phyloP scores from a whole-genome alignment of 208 protist species.

The Trichomonas vaginalis region DNA sequence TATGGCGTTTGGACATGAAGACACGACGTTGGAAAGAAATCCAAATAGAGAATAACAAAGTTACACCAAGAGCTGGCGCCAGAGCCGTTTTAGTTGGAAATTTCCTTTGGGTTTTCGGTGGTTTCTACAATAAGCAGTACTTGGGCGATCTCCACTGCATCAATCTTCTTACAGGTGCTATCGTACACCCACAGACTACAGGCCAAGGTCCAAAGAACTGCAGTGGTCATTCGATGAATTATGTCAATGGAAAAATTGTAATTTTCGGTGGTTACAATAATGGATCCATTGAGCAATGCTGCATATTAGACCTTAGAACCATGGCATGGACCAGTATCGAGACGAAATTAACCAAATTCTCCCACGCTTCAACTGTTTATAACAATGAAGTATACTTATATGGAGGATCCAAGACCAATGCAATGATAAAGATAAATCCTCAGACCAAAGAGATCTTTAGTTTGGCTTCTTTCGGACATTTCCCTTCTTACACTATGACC shows the following conservation, averaged over 20 bases:
- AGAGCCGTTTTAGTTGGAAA: neutral
- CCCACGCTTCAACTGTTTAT: neutral
- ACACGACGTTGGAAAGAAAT: neutral
- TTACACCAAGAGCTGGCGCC: neutral
- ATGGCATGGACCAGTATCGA: neutral
- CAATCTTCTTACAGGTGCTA: neutral
- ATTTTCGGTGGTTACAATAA: neutral
- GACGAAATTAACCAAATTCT: neutral
- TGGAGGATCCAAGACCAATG: neutral
- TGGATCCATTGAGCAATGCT: neutral
- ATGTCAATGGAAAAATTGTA: neutral
- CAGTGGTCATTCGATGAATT: neutral
- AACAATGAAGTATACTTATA: neutral
- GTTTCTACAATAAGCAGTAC: neutral
- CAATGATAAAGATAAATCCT: neutral
- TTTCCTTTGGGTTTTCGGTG: neutral
- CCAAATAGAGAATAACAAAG: neutral
- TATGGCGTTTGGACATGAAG: neutral
- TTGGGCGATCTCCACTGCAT: neutral
- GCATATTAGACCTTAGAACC: neutral
- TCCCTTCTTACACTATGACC: neutral
- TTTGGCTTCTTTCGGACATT: neutral
- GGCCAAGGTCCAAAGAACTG: neutral
- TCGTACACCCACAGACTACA: neutral
- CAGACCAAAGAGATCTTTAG: neutral